Evolutionary conservation across 257 asterid genomes (phyloP), one percentile per base, ranked within the genome.

Genomic region (Echium plantagineum): DNA sequence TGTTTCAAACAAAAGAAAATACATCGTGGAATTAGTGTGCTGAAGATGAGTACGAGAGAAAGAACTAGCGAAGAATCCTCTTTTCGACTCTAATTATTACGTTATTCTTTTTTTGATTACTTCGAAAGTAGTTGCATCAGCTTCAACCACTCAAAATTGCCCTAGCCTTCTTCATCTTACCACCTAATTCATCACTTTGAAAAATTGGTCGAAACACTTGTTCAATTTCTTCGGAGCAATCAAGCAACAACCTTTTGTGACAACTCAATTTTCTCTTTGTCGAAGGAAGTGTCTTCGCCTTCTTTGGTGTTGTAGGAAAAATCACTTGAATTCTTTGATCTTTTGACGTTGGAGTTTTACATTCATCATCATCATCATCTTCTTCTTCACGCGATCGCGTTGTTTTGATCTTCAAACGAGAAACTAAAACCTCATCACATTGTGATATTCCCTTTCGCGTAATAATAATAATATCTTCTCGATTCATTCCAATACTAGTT

Each of bases 261-360:
- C 2, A 1, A 56, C 61, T 73, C 28, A 74, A 28, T 48, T 61
- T 61, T 53, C 66, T 59, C 69, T 77, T 82, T 16, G 46, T 54
- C 15, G 71, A 59, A 15, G 83, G 80, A 18, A 64, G 54, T 18
- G 88, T 32, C 64, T 80, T 84, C 15, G 89, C 84, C 67, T 87
- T 87, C 63, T 78, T 77, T 21, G 96, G 94, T 52, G 90, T 77
- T 2, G 83, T 74, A 5, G 96, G 96, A 62, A 77, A 83, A 65
- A 71, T 74, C 56, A 7, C 58, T 21, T 66, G 65, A 28, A 55
- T 58, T 19, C 54, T 61, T 2, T 61, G 63, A 31, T 76, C 87
- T 57, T n/a, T 63, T 54, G 80, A 69, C 38, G 68, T 81, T 21
- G 95, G 94, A 28, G 94, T 83, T 22, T 51, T 75, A 71, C 80